These are phyloP conservation scores for Lentinula aciculospora DNA, from an alignment of 768 basidiomycete genomes.

Conservation along the genomic window DNA sequence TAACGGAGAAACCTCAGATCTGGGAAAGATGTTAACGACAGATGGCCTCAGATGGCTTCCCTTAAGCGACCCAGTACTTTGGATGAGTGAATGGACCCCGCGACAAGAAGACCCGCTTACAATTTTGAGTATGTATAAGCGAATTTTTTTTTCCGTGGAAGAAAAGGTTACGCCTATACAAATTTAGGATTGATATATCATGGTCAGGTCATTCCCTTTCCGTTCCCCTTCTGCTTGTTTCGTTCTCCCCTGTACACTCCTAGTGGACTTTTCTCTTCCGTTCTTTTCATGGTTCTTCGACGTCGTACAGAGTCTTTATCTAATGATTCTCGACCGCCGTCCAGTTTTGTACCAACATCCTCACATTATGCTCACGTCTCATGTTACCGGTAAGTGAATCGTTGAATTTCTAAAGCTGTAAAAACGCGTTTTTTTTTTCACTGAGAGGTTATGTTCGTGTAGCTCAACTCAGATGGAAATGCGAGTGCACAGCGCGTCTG, in stretches of 20 bases:
- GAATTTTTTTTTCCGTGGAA: neutral
- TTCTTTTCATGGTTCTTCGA: slow-evolving; percentile 20
- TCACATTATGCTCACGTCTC: slow-evolving; percentile 39
- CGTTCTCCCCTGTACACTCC: neutral
- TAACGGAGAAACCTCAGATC: neutral
- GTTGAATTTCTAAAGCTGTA: neutral
- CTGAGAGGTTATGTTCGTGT: too few relatives aligned
- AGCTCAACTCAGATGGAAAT: slow-evolving; percentile 56
- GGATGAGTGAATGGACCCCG: neutral
- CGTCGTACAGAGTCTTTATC: slow-evolving; percentile 23
- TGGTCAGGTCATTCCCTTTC: neutral
- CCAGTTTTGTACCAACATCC: slow-evolving; percentile 28
- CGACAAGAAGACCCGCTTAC: neutral
- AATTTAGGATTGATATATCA: neutral
- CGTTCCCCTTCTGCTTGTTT: neutral
- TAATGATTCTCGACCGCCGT: slow-evolving; percentile 20
- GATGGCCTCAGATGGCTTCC: neutral
- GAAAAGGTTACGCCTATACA: neutral
- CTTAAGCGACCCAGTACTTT: neutral
- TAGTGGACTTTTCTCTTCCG: neutral
- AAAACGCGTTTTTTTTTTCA: neutral
- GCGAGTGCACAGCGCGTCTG: slow-evolving; percentile 56
- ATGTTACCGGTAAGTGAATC: slow-evolving; percentile 40
- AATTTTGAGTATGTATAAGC: neutral
- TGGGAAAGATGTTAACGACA: neutral